Base-by-base conservation (phyloP, 1,284 basidiomycete genomes). In the Xerocomus cyaneibrunnescens region DNA sequence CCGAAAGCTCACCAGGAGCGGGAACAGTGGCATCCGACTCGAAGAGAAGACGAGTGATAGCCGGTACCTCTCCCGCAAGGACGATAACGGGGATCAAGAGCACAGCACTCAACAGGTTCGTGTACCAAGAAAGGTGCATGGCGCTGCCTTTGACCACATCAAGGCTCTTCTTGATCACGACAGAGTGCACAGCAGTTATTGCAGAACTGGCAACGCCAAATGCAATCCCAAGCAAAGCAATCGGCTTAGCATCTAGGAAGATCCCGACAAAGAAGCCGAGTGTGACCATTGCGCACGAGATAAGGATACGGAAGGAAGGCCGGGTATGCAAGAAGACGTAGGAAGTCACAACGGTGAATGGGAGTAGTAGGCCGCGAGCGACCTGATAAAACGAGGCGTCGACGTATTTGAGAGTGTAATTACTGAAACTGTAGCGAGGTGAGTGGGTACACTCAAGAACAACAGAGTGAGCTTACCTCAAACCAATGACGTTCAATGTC, bases 371-470 rank as follows among this genome's bases (percentile, higher is more conserved):
- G 16, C 90, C 91, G n/a, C 90, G 85, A 2, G 91, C 91, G 54
- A 94, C 85, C 72, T 92, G 91, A 67, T 94, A 94, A 71, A 94
- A 94, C 0, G 92, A 94, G 6, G 92, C 89, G 55, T 94, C 92
- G 61, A 94, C 92, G 62, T 87, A 91, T 82, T 93, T 89, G 43
- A 94, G 79, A 49, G 91, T 94, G 65, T 88, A 93, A 67, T 94
- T 95, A 73, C 89, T 92, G 69, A 91, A 89, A 61, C 88, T 92
- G 65, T 39, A 34, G 16, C 35, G 14, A 42, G 32, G 9, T 48
- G 38, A 51, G 34, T 19, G 31, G 43, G 30, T 32, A 23, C 9
- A 27, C 25, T 19, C 27, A 39, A 3, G 27, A 23, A 39, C 10
- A 25, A 10, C 16, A 23, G 1, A 14, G 42, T 5, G 5, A 35